Percentiles rank a stretch among this genome's conserved stretches.
These are phyloP conservation scores for Plasmodium inui DNA, from an alignment of 169 alveolate genomes.

Conservation along the genomic window DNA sequence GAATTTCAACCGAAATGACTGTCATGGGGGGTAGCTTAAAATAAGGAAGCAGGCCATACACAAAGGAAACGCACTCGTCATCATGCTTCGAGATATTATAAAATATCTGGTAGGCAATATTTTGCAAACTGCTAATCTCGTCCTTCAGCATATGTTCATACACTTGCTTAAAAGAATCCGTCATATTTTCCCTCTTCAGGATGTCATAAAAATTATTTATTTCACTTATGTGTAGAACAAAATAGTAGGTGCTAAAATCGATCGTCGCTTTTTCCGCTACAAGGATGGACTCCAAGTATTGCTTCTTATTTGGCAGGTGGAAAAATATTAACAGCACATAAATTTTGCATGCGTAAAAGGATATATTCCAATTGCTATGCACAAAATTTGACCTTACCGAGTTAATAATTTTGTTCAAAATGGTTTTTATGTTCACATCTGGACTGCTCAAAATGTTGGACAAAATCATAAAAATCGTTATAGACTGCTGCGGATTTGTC, in stretches of 20 bases:
- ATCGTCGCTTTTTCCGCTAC: neutral
- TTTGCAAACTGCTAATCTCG: constrained; percentile 21
- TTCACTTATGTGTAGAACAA: constrained; percentile 67
- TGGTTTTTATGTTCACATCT: constrained; percentile 30
- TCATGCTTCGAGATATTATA: constrained; percentile 39
- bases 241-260: constrained; percentile 12
- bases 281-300: constrained; percentile 44
- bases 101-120: constrained; percentile 40
- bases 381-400: constrained; percentile 28
- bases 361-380: constrained; percentile 38
- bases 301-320: constrained; percentile 58
- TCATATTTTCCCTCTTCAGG: constrained; percentile 48
- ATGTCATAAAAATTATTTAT: constrained; percentile 59
- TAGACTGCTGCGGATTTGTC: constrained; percentile 28
- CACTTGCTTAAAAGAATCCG: constrained; percentile 24
- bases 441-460: constrained; percentile 56
- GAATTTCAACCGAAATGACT: constrained; percentile 58
- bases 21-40: constrained; percentile 59
- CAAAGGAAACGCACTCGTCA: constrained; percentile 13
- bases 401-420: constrained; percentile 53
- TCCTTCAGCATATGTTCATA: constrained; percentile 39
- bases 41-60: constrained; percentile 10
- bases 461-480: constrained; percentile 69
- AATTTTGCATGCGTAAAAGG: constrained; percentile 56
- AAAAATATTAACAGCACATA: constrained; percentile 43